Conservation (phyloP, 2,329 filamentous ascomycete species). For the Cercospora citrullina region DNA sequence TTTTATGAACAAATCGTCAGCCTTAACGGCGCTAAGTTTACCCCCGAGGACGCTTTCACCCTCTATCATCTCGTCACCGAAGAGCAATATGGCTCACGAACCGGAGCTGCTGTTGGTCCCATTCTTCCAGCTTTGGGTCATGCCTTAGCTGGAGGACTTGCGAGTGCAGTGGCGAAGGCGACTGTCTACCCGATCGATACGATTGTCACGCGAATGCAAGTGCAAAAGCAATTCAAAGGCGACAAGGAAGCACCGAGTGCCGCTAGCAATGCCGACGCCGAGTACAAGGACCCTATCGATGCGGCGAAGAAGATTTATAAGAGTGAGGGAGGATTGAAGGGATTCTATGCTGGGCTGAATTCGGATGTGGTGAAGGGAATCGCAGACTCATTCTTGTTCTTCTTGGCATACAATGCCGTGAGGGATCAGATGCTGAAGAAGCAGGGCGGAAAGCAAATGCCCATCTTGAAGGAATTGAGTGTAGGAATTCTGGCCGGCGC, state of each 20-base stretch:
- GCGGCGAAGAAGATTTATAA: slow-evolving; percentile 70
- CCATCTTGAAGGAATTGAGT: slow-evolving; percentile 69
- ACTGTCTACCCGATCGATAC: slow-evolving; percentile 79
- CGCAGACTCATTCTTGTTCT: slow-evolving; percentile 80
- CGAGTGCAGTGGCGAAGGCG: slow-evolving; percentile 76
- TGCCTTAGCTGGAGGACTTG: slow-evolving; percentile 75
- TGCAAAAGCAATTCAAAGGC: slow-evolving; percentile 62
- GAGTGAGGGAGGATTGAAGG: slow-evolving; percentile 66
- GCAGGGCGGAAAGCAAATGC: slow-evolving; percentile 49
- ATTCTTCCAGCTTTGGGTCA: slow-evolving; percentile 75
- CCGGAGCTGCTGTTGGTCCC: slow-evolving; percentile 36
- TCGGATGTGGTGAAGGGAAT: slow-evolving; percentile 50
- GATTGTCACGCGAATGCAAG: slow-evolving; percentile 78
- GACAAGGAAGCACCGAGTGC: slow-evolving; percentile 38
- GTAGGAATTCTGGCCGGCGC: slow-evolving; percentile 74
- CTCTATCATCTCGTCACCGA: slow-evolving; percentile 35
- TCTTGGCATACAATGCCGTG: slow-evolving; percentile 71
- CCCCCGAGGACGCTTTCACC: slow-evolving; percentile 35
- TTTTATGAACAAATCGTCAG: slow-evolving; percentile 21
- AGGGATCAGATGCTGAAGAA: slow-evolving; percentile 47
- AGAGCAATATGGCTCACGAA: slow-evolving; percentile 19
- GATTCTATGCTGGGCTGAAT: slow-evolving; percentile 60
- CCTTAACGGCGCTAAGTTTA: slow-evolving; percentile 25
- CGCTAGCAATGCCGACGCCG: slow-evolving; percentile 39
- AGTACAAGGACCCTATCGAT: slow-evolving; percentile 68